These are phyloP conservation scores for Phragmites australis DNA, from an alignment of 176 grass and related monocot species.

Conservation along the genomic window DNA sequence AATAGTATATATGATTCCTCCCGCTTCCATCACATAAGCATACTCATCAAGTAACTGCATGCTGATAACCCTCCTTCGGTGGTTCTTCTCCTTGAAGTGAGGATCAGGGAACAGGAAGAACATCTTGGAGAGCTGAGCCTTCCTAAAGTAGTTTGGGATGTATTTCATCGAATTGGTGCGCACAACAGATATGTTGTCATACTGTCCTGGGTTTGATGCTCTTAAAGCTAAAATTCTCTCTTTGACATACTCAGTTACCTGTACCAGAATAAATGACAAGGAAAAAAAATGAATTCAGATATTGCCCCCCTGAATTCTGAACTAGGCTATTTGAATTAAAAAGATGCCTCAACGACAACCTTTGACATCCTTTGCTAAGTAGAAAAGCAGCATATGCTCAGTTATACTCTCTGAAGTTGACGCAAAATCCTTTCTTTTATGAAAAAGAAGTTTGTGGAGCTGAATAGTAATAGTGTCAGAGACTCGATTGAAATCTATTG, in stretches of 20 bases:
- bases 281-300: constrained; percentile 2
- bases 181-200: constrained; percentile 88
- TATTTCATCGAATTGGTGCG: constrained; percentile 99
- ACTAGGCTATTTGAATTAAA: constrained; percentile 1
- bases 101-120: constrained; percentile 97
- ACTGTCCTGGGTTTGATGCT: constrained; percentile 67
- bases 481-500: not conserved
- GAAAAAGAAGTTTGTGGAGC: not conserved
- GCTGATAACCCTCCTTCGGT: constrained; percentile 79
- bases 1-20: constrained; percentile 89
- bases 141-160: constrained; percentile 86
- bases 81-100: constrained; percentile 98
- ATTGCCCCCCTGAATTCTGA: not conserved
- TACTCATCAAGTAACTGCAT: constrained; percentile 87
- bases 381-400: not conserved
- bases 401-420: not conserved
- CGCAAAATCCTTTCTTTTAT: not conserved
- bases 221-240: constrained; percentile 85
- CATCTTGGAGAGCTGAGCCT: constrained; percentile 91
- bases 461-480: not conserved
- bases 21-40: constrained; percentile 79
- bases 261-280: constrained; percentile 5
- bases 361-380: not conserved
- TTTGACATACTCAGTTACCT: constrained; percentile 98
- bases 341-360: not conserved